Conservation (phyloP, 148 eudicot species). For the Fallopia convolvulus region DNA sequence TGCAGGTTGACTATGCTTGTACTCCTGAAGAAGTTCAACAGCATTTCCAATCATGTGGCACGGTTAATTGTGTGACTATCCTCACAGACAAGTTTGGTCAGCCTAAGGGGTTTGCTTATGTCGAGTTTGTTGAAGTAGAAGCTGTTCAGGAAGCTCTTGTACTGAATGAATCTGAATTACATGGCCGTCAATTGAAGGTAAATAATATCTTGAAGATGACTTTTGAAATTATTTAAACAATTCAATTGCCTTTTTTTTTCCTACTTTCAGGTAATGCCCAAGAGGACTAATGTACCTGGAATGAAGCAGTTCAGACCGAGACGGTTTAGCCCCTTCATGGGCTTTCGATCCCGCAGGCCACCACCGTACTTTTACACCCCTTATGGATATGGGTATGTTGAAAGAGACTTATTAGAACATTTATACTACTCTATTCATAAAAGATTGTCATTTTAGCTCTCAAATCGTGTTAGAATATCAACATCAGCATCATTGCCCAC, state of each 20-base stretch:
- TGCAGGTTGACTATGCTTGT: conserved; percentile 96
- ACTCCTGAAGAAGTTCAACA: conserved; percentile 99
- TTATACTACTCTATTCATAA: too few species aligned
- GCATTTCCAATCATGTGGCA: conserved; percentile 88
- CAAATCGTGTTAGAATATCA: too few species aligned
- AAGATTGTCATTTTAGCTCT: too few species aligned
- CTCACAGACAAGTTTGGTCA: conserved; percentile 94
- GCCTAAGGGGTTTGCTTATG: conserved; percentile 97
- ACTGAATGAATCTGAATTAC: conserved; percentile 85
- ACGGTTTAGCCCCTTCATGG: conserved; percentile 7
- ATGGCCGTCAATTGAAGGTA: conserved; percentile 96
- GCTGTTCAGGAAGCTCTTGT: conserved; percentile 81
- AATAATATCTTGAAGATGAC: background rate
- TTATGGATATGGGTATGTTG: background rate
- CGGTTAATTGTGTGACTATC: conserved; percentile 84
- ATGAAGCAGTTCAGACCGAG: conserved; percentile 50
- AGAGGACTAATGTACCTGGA: conserved; percentile 90
- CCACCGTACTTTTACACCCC: conserved; percentile 4
- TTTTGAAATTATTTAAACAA: background rate
- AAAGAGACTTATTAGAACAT: background rate
- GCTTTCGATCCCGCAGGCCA: conserved; percentile 5
- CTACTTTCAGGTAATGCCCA: conserved; percentile 55
- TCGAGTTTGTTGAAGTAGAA: conserved; percentile 81
- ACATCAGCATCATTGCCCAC: too few species aligned
- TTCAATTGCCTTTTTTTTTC: background rate